These are phyloP conservation scores for Botrytis elliptica DNA, from an alignment of 2,329 filamentous ascomycete species.

Conservation along the genomic window DNA sequence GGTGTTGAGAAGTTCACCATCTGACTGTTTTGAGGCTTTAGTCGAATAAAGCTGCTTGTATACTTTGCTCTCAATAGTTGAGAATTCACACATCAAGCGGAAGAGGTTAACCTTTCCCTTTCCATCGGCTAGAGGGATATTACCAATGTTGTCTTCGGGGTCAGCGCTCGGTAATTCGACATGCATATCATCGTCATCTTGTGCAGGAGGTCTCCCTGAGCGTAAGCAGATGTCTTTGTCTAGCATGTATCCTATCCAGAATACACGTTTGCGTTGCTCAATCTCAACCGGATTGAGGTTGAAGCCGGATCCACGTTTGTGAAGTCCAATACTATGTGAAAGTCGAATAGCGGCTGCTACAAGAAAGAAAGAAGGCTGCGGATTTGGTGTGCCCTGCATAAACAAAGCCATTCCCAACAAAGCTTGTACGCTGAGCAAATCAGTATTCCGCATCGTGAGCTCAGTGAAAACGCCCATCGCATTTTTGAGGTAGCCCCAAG, in stretches of 20 bases:
- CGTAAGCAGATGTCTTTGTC: conserved; percentile 73
- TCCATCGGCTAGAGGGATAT: conserved; percentile 84
- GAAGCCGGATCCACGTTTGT: conserved; percentile 90
- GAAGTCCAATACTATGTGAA: conserved; percentile 90
- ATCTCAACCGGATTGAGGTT: conserved; percentile 91
- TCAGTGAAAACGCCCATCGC: conserved; percentile 91
- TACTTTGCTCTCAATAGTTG: conserved; percentile 87
- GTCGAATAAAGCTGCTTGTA: conserved; percentile 93
- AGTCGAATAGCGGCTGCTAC: conserved; percentile 87
- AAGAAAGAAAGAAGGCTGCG: conserved; percentile 88
- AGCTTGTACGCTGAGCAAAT: conserved; percentile 91
- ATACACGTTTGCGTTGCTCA: conserved; percentile 80
- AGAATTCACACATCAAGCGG: conserved; percentile 86
- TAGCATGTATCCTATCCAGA: conserved; percentile 74
- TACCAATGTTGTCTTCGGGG: conserved; percentile 88
- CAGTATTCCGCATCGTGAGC: conserved; percentile 92
- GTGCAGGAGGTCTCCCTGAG: conserved; percentile 68
- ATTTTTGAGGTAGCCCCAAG: conserved; percentile 95
- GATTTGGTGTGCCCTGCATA: conserved; percentile 93
- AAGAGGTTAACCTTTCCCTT: conserved; percentile 95
- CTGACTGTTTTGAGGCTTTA: conserved; percentile 85
- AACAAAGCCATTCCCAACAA: conserved; percentile 92
- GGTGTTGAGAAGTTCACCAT: conserved; percentile 89
- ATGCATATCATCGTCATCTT: conserved; percentile 86
- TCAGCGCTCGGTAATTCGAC: conserved; percentile 91